Percentiles rank a stretch among this genome's conserved stretches.
phyloP scores from a whole-genome alignment of 1,284 basidiomycete genomes.

The Salmacisia buchloeana region DNA sequence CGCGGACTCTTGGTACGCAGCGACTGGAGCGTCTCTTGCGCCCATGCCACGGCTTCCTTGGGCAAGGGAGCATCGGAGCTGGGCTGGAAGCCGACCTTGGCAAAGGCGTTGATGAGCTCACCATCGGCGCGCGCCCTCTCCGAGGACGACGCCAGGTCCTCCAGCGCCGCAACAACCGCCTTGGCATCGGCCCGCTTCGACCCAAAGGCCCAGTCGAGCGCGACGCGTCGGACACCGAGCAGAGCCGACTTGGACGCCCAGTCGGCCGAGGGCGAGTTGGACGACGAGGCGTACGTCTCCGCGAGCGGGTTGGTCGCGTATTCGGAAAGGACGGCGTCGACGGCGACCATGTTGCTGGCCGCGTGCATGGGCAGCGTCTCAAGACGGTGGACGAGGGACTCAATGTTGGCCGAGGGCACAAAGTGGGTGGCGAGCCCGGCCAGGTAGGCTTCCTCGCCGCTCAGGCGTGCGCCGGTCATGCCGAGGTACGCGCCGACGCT shows the following conservation, averaged over 20 bases:
- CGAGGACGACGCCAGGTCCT: constrained; percentile 22
- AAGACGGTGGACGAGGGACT: constrained; percentile 31
- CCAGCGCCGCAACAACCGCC: constrained; percentile 31
- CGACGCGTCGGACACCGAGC: constrained; percentile 38
- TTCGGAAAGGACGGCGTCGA: constrained; percentile 18
- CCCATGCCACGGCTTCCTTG: constrained; percentile 22
- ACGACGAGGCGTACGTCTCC: constrained; percentile 21
- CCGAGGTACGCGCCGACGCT: constrained; percentile 86
- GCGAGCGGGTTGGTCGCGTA: constrained; percentile 14
- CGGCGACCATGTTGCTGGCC: constrained; percentile 22
- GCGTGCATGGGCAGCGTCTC: constrained; percentile 26
- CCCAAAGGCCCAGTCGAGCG: constrained; percentile 45
- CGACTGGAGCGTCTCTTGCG: constrained; percentile 30
- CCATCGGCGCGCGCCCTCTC: constrained; percentile 23
- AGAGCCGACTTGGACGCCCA: constrained; percentile 25
- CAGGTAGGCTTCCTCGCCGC: constrained; percentile 43
- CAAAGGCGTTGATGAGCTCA: constrained; percentile 18
- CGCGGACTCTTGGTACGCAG: constrained; percentile 42
- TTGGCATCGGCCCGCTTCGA: constrained; percentile 27
- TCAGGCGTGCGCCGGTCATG: constrained; percentile 63
- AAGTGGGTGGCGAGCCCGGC: constrained; percentile 46
- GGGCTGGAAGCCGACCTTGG: constrained; percentile 16
- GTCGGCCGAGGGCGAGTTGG: neutral
- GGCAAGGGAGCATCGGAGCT: neutral
- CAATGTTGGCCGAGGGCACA: constrained; percentile 28